phyloP scores from a whole-genome alignment of 1,139 yeast species.

The Zygoascus sp. region DNA sequence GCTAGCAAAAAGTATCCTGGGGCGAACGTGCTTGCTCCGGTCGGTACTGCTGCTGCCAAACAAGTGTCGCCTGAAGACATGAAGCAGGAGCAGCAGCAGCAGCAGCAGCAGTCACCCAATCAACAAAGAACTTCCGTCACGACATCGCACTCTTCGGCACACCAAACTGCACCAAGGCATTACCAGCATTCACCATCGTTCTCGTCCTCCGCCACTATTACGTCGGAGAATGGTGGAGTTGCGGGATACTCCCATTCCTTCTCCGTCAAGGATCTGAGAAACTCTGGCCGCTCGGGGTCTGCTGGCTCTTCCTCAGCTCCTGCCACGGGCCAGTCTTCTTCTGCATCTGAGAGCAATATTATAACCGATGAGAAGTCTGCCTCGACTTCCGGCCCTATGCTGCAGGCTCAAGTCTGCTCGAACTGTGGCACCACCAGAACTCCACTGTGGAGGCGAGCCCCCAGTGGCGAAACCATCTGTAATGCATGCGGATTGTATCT shows the following conservation, averaged over 20 bases:
- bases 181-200: not conserved
- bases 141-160: no score
- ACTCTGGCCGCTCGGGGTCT: no score
- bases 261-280: not conserved
- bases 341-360: not conserved
- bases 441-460: constrained; percentile 67
- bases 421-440: constrained; percentile 68
- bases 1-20: not conserved
- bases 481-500: constrained; percentile 63
- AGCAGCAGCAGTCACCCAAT: not conserved
- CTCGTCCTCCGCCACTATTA: constrained; percentile 4
- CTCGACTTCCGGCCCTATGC: constrained; percentile 1
- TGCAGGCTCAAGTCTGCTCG: constrained; percentile 47
- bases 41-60: not conserved
- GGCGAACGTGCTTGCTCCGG: not conserved
- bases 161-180: not conserved
- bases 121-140: no score
- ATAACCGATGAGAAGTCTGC: no score
- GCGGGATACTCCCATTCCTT: constrained; percentile 10
- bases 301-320: no score
- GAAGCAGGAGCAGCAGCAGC: not conserved
- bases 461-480: constrained; percentile 60
- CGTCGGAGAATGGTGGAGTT: constrained; percentile 7
- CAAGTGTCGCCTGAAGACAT: no score
- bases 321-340: not conserved